Evolutionary conservation across 495 filamentous ascomycete species (phyloP).

Genomic region (Xylaria bambusicola): DNA sequence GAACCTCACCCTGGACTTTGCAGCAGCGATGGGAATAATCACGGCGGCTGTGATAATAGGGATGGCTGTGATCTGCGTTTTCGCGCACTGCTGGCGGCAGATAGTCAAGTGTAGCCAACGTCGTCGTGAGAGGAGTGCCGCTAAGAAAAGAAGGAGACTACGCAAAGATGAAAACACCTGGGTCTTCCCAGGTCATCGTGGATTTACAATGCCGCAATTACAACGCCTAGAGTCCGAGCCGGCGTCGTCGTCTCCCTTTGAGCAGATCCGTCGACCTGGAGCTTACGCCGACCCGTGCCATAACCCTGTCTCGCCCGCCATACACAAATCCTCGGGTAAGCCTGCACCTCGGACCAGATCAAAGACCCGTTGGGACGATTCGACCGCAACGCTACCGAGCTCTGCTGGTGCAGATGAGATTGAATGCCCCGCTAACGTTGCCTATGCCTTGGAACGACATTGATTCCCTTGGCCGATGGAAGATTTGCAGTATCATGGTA

Average conservation of each 20-base stretch:
- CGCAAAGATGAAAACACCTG: slow-evolving; percentile 11
- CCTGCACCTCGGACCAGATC: not conserved
- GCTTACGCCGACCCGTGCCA: not conserved
- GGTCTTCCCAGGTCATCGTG: slow-evolving; percentile 8
- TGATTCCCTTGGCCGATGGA: not conserved
- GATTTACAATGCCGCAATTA: slow-evolving; percentile 10
- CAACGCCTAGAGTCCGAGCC: not conserved
- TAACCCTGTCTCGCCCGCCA: not conserved
- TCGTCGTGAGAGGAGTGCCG: not conserved
- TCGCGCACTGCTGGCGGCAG: slow-evolving; percentile 29
- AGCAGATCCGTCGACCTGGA: not conserved
- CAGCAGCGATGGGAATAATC: slow-evolving; percentile 19
- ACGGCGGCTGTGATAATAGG: slow-evolving; percentile 15
- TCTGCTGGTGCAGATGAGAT: slow-evolving; percentile 8
- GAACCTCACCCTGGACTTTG: slow-evolving; percentile 26
- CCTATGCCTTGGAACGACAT: not conserved
- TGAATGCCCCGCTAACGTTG: slow-evolving; percentile 8
- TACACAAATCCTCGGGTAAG: not conserved
- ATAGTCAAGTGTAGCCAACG: slow-evolving; percentile 14
- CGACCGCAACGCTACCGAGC: not conserved
- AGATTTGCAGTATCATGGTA: too few relatives aligned
- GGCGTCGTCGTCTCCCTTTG: not conserved
- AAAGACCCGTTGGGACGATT: not conserved
- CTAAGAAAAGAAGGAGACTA: not conserved
- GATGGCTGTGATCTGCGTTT: slow-evolving; percentile 23